A percentile compares a stretch with the other conserved stretches of the same genome.
These are phyloP conservation scores for Sclerotinia minor DNA, from an alignment of 2,329 filamentous ascomycete genomes.

Conservation along the genomic window DNA sequence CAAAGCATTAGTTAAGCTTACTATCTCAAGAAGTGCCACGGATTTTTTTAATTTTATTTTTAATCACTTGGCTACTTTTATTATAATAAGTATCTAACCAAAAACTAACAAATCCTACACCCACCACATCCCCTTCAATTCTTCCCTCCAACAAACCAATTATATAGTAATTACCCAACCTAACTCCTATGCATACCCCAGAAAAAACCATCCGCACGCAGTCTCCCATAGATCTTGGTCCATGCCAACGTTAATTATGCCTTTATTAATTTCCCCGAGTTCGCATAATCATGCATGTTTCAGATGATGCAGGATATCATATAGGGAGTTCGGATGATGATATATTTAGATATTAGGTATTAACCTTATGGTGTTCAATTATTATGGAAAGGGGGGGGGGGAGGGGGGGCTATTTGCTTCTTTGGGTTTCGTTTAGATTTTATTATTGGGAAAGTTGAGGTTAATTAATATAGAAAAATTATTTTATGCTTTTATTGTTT, in stretches of 20 bases:
- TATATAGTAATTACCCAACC: too few relatives aligned
- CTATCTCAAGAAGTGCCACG: conserved; percentile 20
- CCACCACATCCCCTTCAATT: not conserved
- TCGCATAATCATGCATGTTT: not conserved
- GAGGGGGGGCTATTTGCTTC: not conserved
- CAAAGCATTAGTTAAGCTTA: conserved; percentile 24
- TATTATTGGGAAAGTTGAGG: too few relatives aligned
- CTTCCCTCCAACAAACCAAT: not conserved
- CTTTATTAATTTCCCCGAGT: not conserved
- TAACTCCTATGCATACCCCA: not conserved
- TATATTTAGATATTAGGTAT: not conserved
- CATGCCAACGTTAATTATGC: not conserved
- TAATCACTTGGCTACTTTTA: conserved; percentile 12
- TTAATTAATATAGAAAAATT: not conserved
- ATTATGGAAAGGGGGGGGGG: too few relatives aligned
- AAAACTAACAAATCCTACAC: not conserved
- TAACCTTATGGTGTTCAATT: too few relatives aligned
- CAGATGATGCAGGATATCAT: too few relatives aligned
- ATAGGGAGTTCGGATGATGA: too few relatives aligned
- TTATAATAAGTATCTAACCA: conserved; percentile 12
- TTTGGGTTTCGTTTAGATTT: not conserved
- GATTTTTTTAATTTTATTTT: too few relatives aligned
- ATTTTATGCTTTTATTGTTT: not conserved
- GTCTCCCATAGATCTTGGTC: not conserved
- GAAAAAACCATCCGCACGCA: not conserved